phyloP scores from a whole-genome alignment of 257 asterid species.

The Catharanthus roseus region DNA sequence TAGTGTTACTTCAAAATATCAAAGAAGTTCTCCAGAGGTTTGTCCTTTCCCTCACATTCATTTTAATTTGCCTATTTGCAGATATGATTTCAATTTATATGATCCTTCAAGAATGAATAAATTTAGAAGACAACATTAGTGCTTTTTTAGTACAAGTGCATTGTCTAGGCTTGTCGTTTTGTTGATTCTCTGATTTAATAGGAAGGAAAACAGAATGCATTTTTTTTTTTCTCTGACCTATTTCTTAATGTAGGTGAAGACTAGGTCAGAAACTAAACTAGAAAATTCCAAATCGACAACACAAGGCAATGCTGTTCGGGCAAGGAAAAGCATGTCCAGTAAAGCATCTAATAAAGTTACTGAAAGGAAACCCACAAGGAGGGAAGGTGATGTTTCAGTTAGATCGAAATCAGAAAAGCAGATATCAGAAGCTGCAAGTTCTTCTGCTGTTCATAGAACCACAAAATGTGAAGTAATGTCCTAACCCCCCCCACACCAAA shows the following conservation, averaged over 20 bases:
- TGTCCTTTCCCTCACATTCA: slow-evolving; percentile 2
- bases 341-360: slow-evolving; percentile 28
- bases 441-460: slow-evolving; percentile 25
- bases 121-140: neutral
- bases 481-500: neutral
- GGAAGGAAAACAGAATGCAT: neutral
- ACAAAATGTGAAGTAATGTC: slow-evolving; percentile 40
- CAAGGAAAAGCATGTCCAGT: slow-evolving; percentile 21
- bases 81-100: neutral
- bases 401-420: slow-evolving; percentile 33
- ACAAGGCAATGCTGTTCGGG: slow-evolving; percentile 26
- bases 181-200: neutral
- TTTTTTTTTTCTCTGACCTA: neutral
- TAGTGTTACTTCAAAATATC: slow-evolving; percentile 7
- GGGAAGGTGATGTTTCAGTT: slow-evolving; percentile 20
- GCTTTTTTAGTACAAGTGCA: neutral
- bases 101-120: neutral
- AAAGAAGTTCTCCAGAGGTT: slow-evolving; percentile 33
- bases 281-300: slow-evolving; percentile 25
- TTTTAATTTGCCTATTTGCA: neutral
- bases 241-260: slow-evolving; percentile 34
- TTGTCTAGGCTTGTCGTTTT: neutral
- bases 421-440: slow-evolving; percentile 18
- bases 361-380: slow-evolving; percentile 24
- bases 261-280: slow-evolving; percentile 25